Evolutionary conservation across 345 rosid genomes (phyloP).

Genomic region (Alliaria petiolata): DNA sequence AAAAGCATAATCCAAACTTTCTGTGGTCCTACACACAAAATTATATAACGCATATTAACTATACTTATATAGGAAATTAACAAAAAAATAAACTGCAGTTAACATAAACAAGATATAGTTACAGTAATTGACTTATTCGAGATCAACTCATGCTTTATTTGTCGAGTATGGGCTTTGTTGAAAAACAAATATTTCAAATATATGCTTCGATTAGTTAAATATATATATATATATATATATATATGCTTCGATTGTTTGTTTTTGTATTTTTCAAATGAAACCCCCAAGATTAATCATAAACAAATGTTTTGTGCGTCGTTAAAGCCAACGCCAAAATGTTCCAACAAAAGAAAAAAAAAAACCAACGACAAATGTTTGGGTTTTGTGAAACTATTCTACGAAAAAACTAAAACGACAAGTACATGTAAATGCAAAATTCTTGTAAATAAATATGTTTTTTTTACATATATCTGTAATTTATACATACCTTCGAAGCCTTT

Average conservation of each 20-base stretch:
- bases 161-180: background rate
- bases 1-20: background rate
- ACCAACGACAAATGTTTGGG: background rate
- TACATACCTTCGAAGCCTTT: slow-evolving; percentile 72
- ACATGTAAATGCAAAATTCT: background rate
- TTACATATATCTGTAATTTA: background rate
- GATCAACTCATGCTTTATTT: background rate
- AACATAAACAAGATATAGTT: background rate
- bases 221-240: too few species aligned
- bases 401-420: background rate
- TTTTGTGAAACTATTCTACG: background rate
- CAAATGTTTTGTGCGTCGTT: background rate
- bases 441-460: background rate
- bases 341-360: too few species aligned
- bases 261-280: background rate
- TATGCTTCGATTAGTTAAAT: too few species aligned
- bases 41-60: background rate
- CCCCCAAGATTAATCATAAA: background rate
- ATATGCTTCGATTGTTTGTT: background rate
- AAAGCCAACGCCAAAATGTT: background rate
- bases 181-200: background rate
- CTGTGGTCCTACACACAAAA: slow-evolving; percentile 23
- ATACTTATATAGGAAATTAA: slow-evolving; percentile 2
- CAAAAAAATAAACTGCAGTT: background rate
- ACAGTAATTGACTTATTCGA: background rate